These are phyloP conservation scores for Ogataea haglerorum DNA, from an alignment of 805 yeast genomes.

Conservation along the genomic window DNA sequence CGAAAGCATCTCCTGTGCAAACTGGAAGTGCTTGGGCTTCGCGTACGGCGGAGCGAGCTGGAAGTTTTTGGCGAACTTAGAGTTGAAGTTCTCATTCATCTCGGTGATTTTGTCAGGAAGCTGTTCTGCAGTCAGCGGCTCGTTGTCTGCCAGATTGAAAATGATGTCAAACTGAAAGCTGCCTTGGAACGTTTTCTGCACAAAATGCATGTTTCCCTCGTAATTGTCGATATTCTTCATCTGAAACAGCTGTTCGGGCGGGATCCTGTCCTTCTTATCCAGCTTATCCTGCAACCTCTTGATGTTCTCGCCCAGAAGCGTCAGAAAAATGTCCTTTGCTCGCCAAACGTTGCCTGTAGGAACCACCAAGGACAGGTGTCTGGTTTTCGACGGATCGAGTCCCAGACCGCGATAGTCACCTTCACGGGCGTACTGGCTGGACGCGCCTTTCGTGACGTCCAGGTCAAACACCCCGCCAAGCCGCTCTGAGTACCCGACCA, in stretches of 20 bases:
- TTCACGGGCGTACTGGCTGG: constrained; percentile 41
- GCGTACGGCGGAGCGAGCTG: constrained; percentile 54
- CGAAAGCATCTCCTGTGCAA: constrained; percentile 77
- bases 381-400: constrained; percentile 57
- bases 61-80: constrained; percentile 50
- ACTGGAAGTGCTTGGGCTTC: constrained; percentile 39
- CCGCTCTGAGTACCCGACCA: constrained; percentile 57
- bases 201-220: constrained; percentile 73
- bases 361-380: constrained; percentile 63
- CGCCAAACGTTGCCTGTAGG: constrained; percentile 76
- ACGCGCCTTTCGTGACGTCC: constrained; percentile 51
- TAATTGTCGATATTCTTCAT: constrained; percentile 57
- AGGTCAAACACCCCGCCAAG: constrained; percentile 62
- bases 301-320: constrained; percentile 69
- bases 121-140: constrained; percentile 35
- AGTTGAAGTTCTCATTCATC: constrained; percentile 41
- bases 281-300: constrained; percentile 33
- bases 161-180: constrained; percentile 69
- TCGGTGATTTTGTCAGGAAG: constrained; percentile 35
- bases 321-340: constrained; percentile 70
- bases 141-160: constrained; percentile 47
- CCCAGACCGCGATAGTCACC: constrained; percentile 33
- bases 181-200: constrained; percentile 76
- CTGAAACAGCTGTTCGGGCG: constrained; percentile 49
- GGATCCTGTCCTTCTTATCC: constrained; percentile 24